These are phyloP conservation scores for Friedmanniomyces simplex DNA, from an alignment of 495 filamentous ascomycete species.

Conservation along the genomic window DNA sequence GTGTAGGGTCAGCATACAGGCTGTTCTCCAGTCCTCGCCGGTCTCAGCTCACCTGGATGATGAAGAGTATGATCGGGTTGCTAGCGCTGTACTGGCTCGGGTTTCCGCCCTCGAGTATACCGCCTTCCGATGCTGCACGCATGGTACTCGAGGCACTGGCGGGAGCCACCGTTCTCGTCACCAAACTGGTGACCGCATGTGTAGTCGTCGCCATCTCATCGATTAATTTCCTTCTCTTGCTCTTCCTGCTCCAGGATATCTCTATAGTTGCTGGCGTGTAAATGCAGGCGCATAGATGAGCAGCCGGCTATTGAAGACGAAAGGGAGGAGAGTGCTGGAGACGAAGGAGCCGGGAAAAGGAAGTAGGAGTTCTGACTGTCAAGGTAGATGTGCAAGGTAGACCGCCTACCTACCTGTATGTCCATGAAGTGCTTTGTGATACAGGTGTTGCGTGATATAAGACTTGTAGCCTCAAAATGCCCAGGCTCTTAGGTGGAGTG, in stretches of 20 bases:
- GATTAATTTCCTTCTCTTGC: background rate
- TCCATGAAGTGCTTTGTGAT: background rate
- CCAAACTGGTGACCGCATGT: slow-evolving; percentile 17
- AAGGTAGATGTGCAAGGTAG: background rate
- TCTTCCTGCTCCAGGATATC: too few species aligned
- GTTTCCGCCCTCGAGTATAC: slow-evolving; percentile 65
- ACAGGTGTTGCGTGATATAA: background rate
- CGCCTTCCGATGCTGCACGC: slow-evolving; percentile 46
- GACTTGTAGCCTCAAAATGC: background rate
- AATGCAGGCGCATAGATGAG: background rate
- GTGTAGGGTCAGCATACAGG: background rate
- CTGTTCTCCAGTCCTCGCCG: background rate
- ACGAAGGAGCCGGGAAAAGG: background rate
- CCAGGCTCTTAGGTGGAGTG: background rate
- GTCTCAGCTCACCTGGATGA: slow-evolving; percentile 64
- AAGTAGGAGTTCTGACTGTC: background rate
- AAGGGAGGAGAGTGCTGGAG: background rate
- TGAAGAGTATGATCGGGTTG: slow-evolving; percentile 88
- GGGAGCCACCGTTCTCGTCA: slow-evolving; percentile 21
- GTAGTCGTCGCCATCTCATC: slow-evolving; percentile 12
- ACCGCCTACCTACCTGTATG: background rate
- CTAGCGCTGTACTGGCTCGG: slow-evolving; percentile 59
- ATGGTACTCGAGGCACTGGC: slow-evolving; percentile 23
- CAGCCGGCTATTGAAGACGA: background rate
- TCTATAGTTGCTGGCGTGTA: too few species aligned